Percentiles rank a stretch among this genome's conserved stretches.
These are phyloP conservation scores for Leccinum truebloodii DNA, from an alignment of 768 basidiomycete genomes.

Conservation along the genomic window DNA sequence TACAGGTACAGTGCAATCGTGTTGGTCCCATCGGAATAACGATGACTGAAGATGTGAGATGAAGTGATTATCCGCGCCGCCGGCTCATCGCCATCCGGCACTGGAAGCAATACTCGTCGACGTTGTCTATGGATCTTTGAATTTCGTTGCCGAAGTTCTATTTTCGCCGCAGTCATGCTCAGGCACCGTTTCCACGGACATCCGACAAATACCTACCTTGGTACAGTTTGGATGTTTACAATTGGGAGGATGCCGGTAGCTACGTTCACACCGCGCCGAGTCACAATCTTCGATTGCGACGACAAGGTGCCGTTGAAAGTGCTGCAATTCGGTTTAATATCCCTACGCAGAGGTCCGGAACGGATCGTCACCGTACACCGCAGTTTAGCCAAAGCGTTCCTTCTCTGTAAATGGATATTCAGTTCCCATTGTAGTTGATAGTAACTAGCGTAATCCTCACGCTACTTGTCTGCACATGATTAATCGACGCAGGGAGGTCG, in stretches of 20 bases:
- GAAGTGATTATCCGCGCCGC: slow-evolving; percentile 19
- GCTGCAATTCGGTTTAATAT: slow-evolving; percentile 42
- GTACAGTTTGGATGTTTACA: slow-evolving; percentile 58
- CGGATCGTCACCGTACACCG: slow-evolving; percentile 47
- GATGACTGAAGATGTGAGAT: slow-evolving; percentile 5
- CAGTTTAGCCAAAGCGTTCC: slow-evolving; percentile 76
- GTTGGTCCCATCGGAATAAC: slow-evolving; percentile 13
- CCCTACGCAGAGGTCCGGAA: slow-evolving; percentile 6
- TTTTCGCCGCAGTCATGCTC: slow-evolving; percentile 5
- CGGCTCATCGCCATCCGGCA: slow-evolving; percentile 61
- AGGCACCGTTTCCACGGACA: slow-evolving; percentile 13
- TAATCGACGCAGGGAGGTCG: not conserved
- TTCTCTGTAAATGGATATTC: slow-evolving; percentile 46
- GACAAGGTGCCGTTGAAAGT: slow-evolving; percentile 77
- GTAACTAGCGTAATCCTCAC: slow-evolving; percentile 45
- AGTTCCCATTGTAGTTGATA: not conserved
- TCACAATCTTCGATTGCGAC: slow-evolving; percentile 77
- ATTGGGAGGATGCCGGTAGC: slow-evolving; percentile 54
- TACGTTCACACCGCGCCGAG: slow-evolving; percentile 61
- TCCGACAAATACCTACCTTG: slow-evolving; percentile 46
- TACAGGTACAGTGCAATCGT: slow-evolving; percentile 32
- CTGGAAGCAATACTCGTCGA: slow-evolving; percentile 70
- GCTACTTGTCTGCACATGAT: slow-evolving; percentile 76
- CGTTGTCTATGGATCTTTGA: slow-evolving; percentile 65
- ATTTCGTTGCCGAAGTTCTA: slow-evolving; percentile 72